Base-by-base conservation (phyloP, 306 rosid genomes). In the Medicago arabica region DNA sequence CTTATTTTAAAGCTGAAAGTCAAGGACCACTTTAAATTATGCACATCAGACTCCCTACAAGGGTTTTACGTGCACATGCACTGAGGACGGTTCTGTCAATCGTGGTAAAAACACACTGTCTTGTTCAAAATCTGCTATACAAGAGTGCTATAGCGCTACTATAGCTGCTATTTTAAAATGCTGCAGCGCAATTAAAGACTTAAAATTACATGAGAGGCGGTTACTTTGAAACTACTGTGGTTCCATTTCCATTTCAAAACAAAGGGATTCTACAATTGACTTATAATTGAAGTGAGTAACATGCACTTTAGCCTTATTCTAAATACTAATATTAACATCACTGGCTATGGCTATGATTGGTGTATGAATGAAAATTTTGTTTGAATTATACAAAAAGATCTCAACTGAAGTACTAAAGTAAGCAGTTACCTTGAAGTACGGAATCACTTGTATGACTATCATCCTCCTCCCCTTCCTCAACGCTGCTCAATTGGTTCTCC, bases 381-480 rank as follows among this genome's bases (percentile, higher is more conserved):
- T 53, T 28, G 46, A 41, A 54, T 19, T 63, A 67, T 36, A n/a
- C 40, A 40, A 14, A 19, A 17, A 54, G 6, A 10, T 3, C 67
- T 40, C 13, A 31, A 31, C 25, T 15, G 23, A 43, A 78, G 25
- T 13, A 77, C 16, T 15, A 15, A 67, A 38, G 36, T 6, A 63
- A 16, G 3, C 50, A 66, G 14, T 36, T 23, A 89, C 98, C 97
- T 87, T 91, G 97, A 79, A 94, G 87, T 19, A 91, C 90, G 88
- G 92, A 91, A 74, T 94, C 98, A 74, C 69, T 81, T 54, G 78
- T 69, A 58, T 86, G 87, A 47, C 81, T 58, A 67, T 80, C 80
- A 67, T 80, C 80, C 49, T 80, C 82, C 60, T 54, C 83, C 71
- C 70, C 93, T 65, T 58, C 83, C 68, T 76, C 96, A 19, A 69